Conservation (phyloP, 805 yeast genomes). For the Candida mattraensis region DNA sequence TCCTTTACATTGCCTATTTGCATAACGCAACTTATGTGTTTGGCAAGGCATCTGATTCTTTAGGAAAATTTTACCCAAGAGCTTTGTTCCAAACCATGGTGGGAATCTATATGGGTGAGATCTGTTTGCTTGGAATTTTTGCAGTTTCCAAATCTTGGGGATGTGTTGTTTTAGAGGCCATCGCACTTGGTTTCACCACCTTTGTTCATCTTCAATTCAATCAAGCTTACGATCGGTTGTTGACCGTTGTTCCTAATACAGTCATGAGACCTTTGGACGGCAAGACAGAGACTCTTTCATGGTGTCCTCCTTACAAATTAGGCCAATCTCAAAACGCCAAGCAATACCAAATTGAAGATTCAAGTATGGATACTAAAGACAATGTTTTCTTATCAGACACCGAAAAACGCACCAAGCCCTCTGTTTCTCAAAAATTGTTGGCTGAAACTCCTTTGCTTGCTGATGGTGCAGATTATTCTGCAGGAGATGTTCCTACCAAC, state of each 20-base stretch:
- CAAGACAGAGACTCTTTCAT: constrained; percentile 60
- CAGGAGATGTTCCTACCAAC: constrained; percentile 17
- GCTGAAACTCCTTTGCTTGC: constrained; percentile 60
- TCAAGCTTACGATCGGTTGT: constrained; percentile 62
- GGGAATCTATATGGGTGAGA: constrained; percentile 85
- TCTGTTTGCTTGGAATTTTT: constrained; percentile 82
- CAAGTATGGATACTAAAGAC: constrained; percentile 6
- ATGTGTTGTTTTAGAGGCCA: constrained; percentile 73
- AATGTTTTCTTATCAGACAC: constrained; percentile 1
- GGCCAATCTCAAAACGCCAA: background rate
- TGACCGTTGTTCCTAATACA: constrained; percentile 62
- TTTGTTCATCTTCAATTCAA: constrained; percentile 67
- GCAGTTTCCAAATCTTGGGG: constrained; percentile 96
- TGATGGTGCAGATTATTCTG: constrained; percentile 54
- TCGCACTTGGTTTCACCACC: constrained; percentile 62
- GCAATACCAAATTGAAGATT: constrained; percentile 4
- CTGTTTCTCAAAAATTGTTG: constrained; percentile 1
- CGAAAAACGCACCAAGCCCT: constrained; percentile 4
- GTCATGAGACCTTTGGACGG: constrained; percentile 80
- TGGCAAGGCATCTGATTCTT: constrained; percentile 64
- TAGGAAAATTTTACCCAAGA: constrained; percentile 84
- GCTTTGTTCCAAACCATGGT: constrained; percentile 86
- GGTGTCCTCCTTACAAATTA: constrained; percentile 22
- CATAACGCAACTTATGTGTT: constrained; percentile 75
- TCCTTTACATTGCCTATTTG: constrained; percentile 74